Conservation (phyloP, 2,329 filamentous ascomycete genomes). For the Dothideomycetes sp. region DNA sequence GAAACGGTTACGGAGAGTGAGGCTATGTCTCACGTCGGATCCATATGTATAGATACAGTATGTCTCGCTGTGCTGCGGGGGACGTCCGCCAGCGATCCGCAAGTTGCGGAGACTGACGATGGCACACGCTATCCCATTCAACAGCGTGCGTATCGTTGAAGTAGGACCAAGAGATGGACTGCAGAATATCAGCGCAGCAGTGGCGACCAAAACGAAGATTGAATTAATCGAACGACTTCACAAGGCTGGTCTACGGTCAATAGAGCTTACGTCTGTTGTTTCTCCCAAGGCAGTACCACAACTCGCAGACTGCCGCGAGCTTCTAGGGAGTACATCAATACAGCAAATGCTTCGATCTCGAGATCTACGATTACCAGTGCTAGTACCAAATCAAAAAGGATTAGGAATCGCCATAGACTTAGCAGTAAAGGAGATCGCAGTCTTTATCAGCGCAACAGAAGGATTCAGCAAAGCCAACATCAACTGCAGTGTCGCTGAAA, state of each 20-base stretch:
- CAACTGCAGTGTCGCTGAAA: slow-evolving; percentile 67
- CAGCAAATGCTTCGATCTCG: slow-evolving; percentile 11
- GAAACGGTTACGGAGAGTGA: too few species aligned
- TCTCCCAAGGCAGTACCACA: slow-evolving; percentile 78
- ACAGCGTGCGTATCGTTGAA: slow-evolving; percentile 54
- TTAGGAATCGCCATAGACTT: slow-evolving; percentile 55
- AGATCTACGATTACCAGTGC: slow-evolving; percentile 63
- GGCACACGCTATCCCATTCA: too few species aligned
- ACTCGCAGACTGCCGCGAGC: slow-evolving; percentile 31
- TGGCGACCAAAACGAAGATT: slow-evolving; percentile 63
- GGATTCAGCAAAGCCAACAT: slow-evolving; percentile 71
- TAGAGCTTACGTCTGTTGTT: slow-evolving; percentile 76
- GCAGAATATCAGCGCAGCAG: slow-evolving; percentile 67
- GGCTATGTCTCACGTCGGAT: too few species aligned
- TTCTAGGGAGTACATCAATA: not conserved
- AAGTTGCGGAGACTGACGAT: too few species aligned
- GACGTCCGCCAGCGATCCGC: too few species aligned
- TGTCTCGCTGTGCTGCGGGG: too few species aligned
- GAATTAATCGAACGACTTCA: slow-evolving; percentile 62
- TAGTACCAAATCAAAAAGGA: slow-evolving; percentile 67
- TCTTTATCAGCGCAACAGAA: slow-evolving; percentile 75
- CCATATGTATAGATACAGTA: too few species aligned
- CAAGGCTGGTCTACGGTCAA: slow-evolving; percentile 56
- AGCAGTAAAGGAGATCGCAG: slow-evolving; percentile 51
- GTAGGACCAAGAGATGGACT: slow-evolving; percentile 76